Evolutionary conservation across 2,329 filamentous ascomycete genomes (phyloP).

Genomic region (Diplodia intermedia): DNA sequence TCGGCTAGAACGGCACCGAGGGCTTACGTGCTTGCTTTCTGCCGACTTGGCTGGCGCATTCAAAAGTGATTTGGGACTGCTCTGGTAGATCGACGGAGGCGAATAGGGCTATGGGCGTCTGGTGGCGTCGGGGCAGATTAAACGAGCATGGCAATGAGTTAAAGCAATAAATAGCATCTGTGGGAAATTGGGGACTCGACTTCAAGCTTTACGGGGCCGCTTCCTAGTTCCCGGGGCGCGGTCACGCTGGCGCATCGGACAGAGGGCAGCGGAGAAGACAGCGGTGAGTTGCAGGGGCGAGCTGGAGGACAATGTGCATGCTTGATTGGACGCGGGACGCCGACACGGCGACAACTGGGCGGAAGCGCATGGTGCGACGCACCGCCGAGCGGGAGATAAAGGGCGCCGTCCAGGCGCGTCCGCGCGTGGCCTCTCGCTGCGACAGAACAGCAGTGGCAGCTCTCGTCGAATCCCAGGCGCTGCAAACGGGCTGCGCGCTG

Average conservation of each 20-base stretch:
- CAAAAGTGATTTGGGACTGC: constrained; percentile 21
- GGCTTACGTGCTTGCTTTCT: constrained; percentile 12
- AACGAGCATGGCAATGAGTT: constrained; percentile 18
- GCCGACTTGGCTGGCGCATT: constrained; percentile 8
- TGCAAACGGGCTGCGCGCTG: constrained; percentile 4
- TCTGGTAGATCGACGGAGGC: constrained; percentile 17
- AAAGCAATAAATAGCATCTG: constrained; percentile 15
- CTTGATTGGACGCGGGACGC: constrained; percentile 26
- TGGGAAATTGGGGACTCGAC: constrained; percentile 1
- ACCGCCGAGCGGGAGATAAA: constrained; percentile 10
- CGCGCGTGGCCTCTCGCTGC: constrained; percentile 5
- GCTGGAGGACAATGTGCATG: constrained; percentile 13
- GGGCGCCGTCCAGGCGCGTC: constrained; percentile 9
- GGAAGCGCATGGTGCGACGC: constrained; percentile 22
- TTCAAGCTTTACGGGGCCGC: constrained; percentile 23
- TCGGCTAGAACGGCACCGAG: constrained; percentile 15
- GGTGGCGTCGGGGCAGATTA: constrained; percentile 1
- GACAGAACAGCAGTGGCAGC: neutral
- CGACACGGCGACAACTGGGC: neutral
- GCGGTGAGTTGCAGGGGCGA: constrained; percentile 12
- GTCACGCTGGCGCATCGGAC: neutral
- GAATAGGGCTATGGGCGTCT: constrained; percentile 15
- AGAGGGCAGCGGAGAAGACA: neutral
- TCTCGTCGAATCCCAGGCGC: neutral
- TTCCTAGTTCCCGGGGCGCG: constrained; percentile 1